Evolutionary conservation across 2,329 filamentous ascomycete genomes (phyloP), one percentile per base, ranked within the genome.

Genomic region (Oidium heveae): DNA sequence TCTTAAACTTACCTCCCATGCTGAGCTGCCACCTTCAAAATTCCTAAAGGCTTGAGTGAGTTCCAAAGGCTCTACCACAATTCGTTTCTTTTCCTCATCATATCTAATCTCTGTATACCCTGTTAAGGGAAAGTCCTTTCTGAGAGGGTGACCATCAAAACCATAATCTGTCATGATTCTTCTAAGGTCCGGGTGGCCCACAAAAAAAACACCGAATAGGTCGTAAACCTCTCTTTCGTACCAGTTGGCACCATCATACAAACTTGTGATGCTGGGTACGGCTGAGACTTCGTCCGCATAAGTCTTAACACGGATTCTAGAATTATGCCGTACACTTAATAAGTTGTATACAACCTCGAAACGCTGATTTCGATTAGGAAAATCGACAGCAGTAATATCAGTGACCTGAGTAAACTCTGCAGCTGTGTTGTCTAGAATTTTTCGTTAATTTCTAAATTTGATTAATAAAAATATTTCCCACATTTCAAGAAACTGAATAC

Each of bases 141-240:
- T 79, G 66, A 98, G 72, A 44, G 91, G 91, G 71, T 98, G 91
- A 54, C 91, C 91, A 68, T 98, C 93, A 66, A 98, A 98, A 54
- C 91, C 91, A 68, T 98, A 98, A 68, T 98, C 91, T 60, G 91
- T 98, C 89, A 98, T 93, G 72, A 98, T 96, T 62, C 91, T 80
- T 68, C 91, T 80, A 63, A 98, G 74, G 71, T 98, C 93, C 41
- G 91, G 91, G 72, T 98, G 91, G 58, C 83, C 86, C 55, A 82
- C 75, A 70, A 98, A 98, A 75, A 96, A 95, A 61, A 98, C 87
- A 59, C 91, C 91, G 66, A 94, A 98, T 64, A 98, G 70, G 69
- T 98, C 91, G 71, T 96, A 96, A 24, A 94, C 87, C 71, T 98
- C 91, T 61, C 91, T 79, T 74, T 98, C 91, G 68, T 93, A 96